Conservation (phyloP, 768 basidiomycete species). For the Pholiota conissans region DNA sequence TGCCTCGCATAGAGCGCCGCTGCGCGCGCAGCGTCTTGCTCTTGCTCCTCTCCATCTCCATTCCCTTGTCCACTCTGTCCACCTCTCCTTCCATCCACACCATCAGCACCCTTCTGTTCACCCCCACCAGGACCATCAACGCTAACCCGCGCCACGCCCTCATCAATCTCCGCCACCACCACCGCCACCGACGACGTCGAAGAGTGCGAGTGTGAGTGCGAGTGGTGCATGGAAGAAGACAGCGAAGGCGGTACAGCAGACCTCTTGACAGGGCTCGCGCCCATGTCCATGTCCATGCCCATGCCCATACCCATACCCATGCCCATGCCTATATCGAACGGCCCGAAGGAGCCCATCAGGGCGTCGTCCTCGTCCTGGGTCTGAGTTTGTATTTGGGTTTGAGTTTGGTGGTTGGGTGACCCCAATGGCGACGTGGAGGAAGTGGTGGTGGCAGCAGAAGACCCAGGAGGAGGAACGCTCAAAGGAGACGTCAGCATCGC, state of each 20-base stretch:
- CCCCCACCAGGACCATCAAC: not conserved
- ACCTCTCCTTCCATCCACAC: too few species aligned
- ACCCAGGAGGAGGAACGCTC: too few species aligned
- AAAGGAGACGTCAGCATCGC: not conserved
- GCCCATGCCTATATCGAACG: conserved; percentile 6
- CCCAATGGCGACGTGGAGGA: too few species aligned
- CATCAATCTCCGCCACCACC: not conserved
- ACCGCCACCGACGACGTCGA: too few species aligned
- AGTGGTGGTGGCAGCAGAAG: too few species aligned
- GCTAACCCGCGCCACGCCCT: not conserved
- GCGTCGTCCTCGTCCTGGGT: too few species aligned
- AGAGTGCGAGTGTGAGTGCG: too few species aligned
- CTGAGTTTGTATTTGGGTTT: too few species aligned
- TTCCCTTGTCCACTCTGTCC: too few species aligned
- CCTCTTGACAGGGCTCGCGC: not conserved
- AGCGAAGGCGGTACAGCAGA: not conserved
- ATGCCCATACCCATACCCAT: not conserved
- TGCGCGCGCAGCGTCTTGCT: conserved; percentile 2
- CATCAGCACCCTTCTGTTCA: not conserved
- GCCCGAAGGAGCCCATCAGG: conserved; percentile 4
- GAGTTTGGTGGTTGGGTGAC: too few species aligned
- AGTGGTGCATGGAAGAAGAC: not conserved
- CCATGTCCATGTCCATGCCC: not conserved
- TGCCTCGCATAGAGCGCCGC: conserved; percentile 13
- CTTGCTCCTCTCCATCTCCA: too few species aligned